A percentile compares a stretch with the other conserved stretches of the same genome.
Conservation (phyloP, 805 yeast species). For the Kuraishia floccosa region DNA sequence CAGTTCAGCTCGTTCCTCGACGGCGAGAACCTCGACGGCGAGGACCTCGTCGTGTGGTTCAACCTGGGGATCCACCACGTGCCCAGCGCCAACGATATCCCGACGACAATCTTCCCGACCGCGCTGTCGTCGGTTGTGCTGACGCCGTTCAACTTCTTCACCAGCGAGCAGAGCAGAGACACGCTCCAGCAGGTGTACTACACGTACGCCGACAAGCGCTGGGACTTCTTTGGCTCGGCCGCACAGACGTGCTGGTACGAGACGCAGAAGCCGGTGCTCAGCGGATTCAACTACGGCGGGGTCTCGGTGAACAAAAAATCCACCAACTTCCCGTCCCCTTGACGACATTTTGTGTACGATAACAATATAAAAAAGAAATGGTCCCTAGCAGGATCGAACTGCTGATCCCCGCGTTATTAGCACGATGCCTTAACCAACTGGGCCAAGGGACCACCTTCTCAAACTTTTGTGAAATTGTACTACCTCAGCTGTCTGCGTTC, state of each 20-base stretch:
- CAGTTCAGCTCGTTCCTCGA: slow-evolving; percentile 12
- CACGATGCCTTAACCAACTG: slow-evolving; percentile 35
- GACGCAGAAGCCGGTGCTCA: slow-evolving; percentile 7
- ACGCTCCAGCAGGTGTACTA: slow-evolving; percentile 11
- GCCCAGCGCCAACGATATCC: slow-evolving; percentile 18
- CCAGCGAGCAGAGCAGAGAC: slow-evolving; percentile 11
- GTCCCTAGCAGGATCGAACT: slow-evolving; percentile 86
- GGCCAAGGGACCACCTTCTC: slow-evolving; percentile 30
- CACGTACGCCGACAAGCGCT: slow-evolving; percentile 4
- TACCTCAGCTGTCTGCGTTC: too few relatives aligned
- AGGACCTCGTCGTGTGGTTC: slow-evolving; percentile 17
- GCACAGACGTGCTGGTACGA: slow-evolving; percentile 7
- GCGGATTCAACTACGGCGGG: slow-evolving; percentile 11
- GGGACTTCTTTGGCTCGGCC: slow-evolving; percentile 14
- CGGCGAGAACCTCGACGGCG: slow-evolving; percentile 13
- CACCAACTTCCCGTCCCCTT: slow-evolving; percentile 6
- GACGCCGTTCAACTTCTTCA: slow-evolving; percentile 18
- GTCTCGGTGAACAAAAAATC: slow-evolving; percentile 9
- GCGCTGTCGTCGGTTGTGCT: slow-evolving; percentile 12
- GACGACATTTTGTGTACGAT: too few relatives aligned
- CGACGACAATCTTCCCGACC: slow-evolving; percentile 15
- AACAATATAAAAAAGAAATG: too few relatives aligned
- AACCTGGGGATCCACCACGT: slow-evolving; percentile 16
- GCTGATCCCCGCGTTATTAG: slow-evolving; percentile 54
- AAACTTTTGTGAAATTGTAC: too few relatives aligned